phyloP scores from a whole-genome alignment of 2,329 filamentous ascomycete species.

The Stenocarpella maydis region DNA sequence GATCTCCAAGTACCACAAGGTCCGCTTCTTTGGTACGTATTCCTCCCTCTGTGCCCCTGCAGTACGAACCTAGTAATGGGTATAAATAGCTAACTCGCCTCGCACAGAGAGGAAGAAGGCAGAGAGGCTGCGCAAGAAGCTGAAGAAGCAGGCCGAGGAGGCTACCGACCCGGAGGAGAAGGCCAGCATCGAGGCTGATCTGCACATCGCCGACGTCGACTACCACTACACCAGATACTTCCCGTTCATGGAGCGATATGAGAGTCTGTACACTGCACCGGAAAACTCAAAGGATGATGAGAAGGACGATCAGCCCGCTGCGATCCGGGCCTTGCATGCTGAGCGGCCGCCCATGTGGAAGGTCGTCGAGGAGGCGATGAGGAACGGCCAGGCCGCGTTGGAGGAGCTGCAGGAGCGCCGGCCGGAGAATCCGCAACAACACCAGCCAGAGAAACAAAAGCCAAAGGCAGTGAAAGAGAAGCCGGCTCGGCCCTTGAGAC shows the following conservation, averaged over 20 bases:
- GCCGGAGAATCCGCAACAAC: slow-evolving; percentile 37
- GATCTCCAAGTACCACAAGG: slow-evolving; percentile 83
- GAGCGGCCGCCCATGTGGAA: slow-evolving; percentile 71
- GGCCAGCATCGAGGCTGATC: slow-evolving; percentile 59
- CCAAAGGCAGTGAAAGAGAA: neutral
- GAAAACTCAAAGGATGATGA: slow-evolving; percentile 46
- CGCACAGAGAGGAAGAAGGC: slow-evolving; percentile 75
- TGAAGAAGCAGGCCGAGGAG: slow-evolving; percentile 64
- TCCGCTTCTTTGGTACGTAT: slow-evolving; percentile 79
- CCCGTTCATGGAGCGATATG: slow-evolving; percentile 75
- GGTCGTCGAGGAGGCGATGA: slow-evolving; percentile 70
- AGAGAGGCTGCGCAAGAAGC: slow-evolving; percentile 69
- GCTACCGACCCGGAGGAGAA: slow-evolving; percentile 60
- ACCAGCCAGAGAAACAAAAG: neutral
- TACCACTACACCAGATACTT: slow-evolving; percentile 78
- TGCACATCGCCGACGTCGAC: slow-evolving; percentile 78
- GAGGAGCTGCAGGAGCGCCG: slow-evolving; percentile 64
- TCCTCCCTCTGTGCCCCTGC: neutral
- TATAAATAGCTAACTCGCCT: slow-evolving; percentile 14
- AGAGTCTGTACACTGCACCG: slow-evolving; percentile 64
- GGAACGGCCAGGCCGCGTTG: slow-evolving; percentile 60
- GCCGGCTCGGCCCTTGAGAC: neutral
- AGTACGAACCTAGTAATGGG: neutral
- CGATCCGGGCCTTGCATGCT: slow-evolving; percentile 52
- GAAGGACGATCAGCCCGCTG: slow-evolving; percentile 48